Base-by-base conservation (phyloP, 2,329 filamentous ascomycete genomes). In the Exutisphaerella laricina region DNA sequence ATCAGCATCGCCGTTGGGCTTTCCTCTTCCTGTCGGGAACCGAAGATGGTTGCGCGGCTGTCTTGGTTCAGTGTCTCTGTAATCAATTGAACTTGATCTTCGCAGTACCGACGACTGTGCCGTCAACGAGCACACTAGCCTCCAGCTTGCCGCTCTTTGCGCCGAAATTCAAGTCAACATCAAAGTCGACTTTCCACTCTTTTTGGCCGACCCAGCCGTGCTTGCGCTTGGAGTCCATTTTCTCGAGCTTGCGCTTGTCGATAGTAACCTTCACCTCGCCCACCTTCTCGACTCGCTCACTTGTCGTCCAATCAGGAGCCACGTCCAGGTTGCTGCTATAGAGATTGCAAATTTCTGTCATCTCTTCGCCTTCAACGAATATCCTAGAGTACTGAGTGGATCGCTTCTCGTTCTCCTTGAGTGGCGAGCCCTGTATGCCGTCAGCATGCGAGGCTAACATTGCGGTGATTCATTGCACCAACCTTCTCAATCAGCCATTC, bases 401-500 rank as follows among this genome's bases (percentile, higher is more conserved):
- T 12, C 33, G 33, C 33, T 35, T 35, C n/a, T 39, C 37, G 18
- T 39, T 17, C 14, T 17, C 17, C 6, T 17, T 21, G 14, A 39
- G 25, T 17, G 10, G 17, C 5, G 37, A 29, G 14, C 37, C 37
- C 35, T 38, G 9, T 13, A 7, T 6, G 22, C n/a, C 7, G 18
- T 36, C 16, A 36, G 33, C 18, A 36, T 13, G 7, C 12, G 17
- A 12, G 3, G n/a, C 4, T 5, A 20, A 21, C 16, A 2, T 30
- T 16, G 16, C 13, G 25, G 17, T 10, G 22, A 8, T 2, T 8
- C 18, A 9, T 3, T 6, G 20, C 18, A 8, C 14, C 16, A 6
- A 38, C 35, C 37, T 39, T 39, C 5, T 17, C 17, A 7, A 39
- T 31, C 16, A 39, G 14, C 37, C 37, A 39, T 16, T 39, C 12